Evolutionary conservation across 495 filamentous ascomycete genomes (phyloP), one percentile per base, ranked within the genome.

Genomic region (Opeltia flavorubescens): DNA sequence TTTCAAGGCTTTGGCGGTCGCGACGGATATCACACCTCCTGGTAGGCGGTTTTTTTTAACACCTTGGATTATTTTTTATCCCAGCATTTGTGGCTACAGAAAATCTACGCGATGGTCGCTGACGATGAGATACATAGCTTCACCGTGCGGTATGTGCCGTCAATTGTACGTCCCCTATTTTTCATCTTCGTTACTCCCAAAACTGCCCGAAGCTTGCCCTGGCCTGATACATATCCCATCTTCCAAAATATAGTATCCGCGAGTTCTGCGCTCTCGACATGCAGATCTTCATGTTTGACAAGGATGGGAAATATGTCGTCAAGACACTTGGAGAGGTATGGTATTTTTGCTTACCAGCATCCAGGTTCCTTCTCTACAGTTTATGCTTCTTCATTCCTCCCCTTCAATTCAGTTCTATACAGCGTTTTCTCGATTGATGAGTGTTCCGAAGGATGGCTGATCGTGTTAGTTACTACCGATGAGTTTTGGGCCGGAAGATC

Each of bases 241-340:
- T 36, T 25, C 11, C 35, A 29, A 13, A 5, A 28, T 7, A 35
- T 50, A 87, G 84, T 54, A 86, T 93, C 49, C 73, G 83, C 42
- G 86, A 93, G 61, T 93, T 93, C 55, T 81, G 77, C 45, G 62
- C 71, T 5, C 57, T 78, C 13, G 65, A 67, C 0, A 77, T 74
- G 42, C 89, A 87, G 0, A 72, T 95, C n/a, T 80, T 94, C 56
- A 89, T 98, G 91, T 89, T 86, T 61, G 86, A 88, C 58, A 79
- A 72, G 45, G 69, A 84, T 35, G 80, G 76, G 3, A 68, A 76
- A 24, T 84, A 72, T 50, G 69, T 71, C 7, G 73, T 88, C n/a
- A 76, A 72, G 68, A 86, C 74, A 33, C 69, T 95, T 50, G 77
- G 75, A 43, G 74, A 86, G 72, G 83, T 85, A 66, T 24, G 30